Percentiles rank a stretch among this genome's conserved stretches.
Evolutionary conservation across 2,329 filamentous ascomycete species (phyloP).

Genomic region (Colletotrichum truncatum): DNA sequence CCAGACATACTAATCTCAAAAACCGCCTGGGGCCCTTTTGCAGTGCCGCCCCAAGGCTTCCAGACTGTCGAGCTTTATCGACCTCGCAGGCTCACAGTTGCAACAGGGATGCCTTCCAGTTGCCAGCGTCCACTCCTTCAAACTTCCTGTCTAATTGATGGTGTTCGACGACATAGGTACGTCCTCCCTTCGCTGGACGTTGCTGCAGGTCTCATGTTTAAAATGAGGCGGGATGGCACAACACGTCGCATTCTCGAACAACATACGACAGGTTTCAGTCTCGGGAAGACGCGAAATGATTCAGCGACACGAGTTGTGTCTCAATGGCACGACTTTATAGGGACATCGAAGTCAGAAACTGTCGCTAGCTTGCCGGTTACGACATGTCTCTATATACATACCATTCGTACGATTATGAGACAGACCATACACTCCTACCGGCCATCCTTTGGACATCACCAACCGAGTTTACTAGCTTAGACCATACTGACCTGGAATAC

Average conservation of each 20-base stretch:
- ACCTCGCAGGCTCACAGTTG: too few species aligned
- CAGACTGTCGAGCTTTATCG: too few species aligned
- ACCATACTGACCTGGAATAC: too few species aligned
- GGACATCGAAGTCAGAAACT: not conserved
- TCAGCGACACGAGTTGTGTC: not conserved
- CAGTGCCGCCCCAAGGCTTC: too few species aligned
- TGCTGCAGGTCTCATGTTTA: not conserved
- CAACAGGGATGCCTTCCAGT: too few species aligned
- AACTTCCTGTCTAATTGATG: too few species aligned
- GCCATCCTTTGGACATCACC: too few species aligned
- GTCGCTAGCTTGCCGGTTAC: not conserved
- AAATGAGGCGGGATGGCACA: not conserved
- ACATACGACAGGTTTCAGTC: not conserved
- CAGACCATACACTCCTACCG: not conserved
- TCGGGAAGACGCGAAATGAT: not conserved
- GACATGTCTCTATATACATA: not conserved
- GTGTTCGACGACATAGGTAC: too few species aligned
- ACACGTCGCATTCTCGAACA: not conserved
- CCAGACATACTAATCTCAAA: too few species aligned
- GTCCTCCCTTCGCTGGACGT: not conserved
- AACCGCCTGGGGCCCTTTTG: too few species aligned
- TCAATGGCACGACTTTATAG: not conserved
- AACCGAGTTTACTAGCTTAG: too few species aligned
- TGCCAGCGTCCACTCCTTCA: too few species aligned
- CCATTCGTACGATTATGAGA: not conserved